Percentiles rank a stretch among this genome's conserved stretches.
Evolutionary conservation across 371 early-diverging fungal genomes (phyloP).

Genomic region (Haplosporangium sp.): DNA sequence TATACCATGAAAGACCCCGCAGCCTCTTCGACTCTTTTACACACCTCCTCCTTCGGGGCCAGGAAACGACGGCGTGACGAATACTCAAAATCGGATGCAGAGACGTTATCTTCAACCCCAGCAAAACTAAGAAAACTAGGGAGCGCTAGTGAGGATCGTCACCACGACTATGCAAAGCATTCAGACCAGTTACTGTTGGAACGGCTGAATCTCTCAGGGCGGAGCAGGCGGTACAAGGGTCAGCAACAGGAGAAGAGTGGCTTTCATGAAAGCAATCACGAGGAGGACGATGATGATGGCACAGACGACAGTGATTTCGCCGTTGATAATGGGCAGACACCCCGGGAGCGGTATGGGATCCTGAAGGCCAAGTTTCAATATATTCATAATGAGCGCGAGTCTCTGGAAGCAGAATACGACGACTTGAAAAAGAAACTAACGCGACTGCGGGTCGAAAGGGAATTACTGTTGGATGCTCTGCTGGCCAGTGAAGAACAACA

Average conservation of each 20-base stretch:
- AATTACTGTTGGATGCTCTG: conserved; percentile 63
- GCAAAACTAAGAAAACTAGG: conserved; percentile 40
- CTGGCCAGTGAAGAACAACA: conserved; percentile 54
- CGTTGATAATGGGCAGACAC: conserved; percentile 36
- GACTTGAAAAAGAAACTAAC: conserved; percentile 60
- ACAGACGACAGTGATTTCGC: conserved; percentile 50
- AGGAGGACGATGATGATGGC: conserved; percentile 2
- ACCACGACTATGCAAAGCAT: conserved; percentile 12
- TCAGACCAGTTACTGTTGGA: conserved; percentile 14
- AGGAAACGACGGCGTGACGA: conserved; percentile 38
- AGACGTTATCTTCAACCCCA: conserved; percentile 16
- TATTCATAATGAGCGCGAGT: conserved; percentile 66
- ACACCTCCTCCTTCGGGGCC: conserved; percentile 29
- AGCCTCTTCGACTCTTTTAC: conserved; percentile 47
- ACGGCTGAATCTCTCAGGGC: conserved; percentile 14
- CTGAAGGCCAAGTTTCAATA: conserved; percentile 68
- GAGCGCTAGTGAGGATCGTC: conserved; percentile 10
- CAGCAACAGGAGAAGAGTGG: not conserved
- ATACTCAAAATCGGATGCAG: conserved; percentile 28
- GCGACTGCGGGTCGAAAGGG: conserved; percentile 63
- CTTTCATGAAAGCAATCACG: not conserved
- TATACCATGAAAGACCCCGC: conserved; percentile 55
- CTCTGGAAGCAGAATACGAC: conserved; percentile 64
- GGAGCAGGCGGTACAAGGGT: conserved; percentile 2
- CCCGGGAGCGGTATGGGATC: conserved; percentile 59